phyloP scores from a whole-genome alignment of 495 filamentous ascomycete species.

The Aspergillus steynii region DNA sequence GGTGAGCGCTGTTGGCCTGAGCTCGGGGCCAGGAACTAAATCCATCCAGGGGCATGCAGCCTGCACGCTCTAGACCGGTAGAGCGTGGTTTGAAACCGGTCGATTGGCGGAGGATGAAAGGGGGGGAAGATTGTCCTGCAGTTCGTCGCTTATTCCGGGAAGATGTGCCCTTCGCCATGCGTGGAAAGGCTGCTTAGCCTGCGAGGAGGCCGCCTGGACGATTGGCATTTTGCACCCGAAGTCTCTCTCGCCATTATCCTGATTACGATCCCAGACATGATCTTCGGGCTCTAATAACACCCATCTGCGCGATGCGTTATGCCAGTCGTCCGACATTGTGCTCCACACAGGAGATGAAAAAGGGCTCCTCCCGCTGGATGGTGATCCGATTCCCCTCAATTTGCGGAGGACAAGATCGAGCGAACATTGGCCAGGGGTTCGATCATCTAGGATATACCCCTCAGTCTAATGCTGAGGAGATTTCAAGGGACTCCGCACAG shows the following conservation, averaged over 20 bases:
- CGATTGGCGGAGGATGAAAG: conserved; percentile 22
- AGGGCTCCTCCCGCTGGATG: neutral
- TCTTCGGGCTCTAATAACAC: neutral
- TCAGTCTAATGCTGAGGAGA: neutral
- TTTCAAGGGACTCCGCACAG: too few relatives aligned
- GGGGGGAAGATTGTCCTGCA: conserved; percentile 8
- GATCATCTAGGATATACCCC: neutral
- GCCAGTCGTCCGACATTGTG: too few relatives aligned
- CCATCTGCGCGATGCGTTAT: neutral
- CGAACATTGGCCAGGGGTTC: neutral
- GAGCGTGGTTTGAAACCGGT: conserved; percentile 17
- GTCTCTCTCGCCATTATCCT: neutral
- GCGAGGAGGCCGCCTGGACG: too few relatives aligned
- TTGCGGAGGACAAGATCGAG: neutral
- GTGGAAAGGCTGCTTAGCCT: neutral
- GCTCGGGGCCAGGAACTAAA: conserved; percentile 11
- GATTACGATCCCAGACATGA: neutral
- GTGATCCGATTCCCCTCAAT: neutral
- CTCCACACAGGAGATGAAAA: neutral
- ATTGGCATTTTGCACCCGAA: too few relatives aligned
- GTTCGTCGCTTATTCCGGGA: conserved; percentile 13
- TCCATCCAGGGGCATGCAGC: conserved; percentile 24
- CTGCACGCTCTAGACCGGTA: conserved; percentile 20
- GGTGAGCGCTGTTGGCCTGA: conserved; percentile 25
- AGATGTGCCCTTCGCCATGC: conserved; percentile 8